Percentiles rank a stretch among this genome's conserved stretches.
Conservation (phyloP, 1,139 yeast genomes). For the Yamadazyma pseudoaaseri region DNA sequence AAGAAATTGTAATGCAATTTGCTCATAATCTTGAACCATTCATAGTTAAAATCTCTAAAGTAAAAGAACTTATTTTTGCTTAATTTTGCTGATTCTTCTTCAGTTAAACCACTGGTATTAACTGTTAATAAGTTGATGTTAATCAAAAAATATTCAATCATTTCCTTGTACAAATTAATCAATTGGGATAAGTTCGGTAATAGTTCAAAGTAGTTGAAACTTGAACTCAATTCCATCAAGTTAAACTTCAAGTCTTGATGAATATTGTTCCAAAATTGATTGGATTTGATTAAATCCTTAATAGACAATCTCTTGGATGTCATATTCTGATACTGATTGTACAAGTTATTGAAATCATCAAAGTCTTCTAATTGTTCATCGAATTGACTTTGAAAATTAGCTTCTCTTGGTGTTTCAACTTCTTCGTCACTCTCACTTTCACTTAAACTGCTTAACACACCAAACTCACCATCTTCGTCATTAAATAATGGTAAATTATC, state of each 20-base stretch:
- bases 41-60: slow-evolving; percentile 25
- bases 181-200: slow-evolving; percentile 30
- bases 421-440: slow-evolving; percentile 3
- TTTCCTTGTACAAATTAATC: slow-evolving; percentile 24
- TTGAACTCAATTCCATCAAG: slow-evolving; percentile 18
- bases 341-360: slow-evolving; percentile 7
- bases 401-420: background rate
- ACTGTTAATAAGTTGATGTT: slow-evolving; percentile 20
- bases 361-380: slow-evolving; percentile 6
- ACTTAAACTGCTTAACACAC: background rate
- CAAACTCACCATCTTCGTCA: background rate
- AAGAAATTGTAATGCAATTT: slow-evolving; percentile 19
- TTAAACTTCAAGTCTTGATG: slow-evolving; percentile 33
- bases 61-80: slow-evolving; percentile 22
- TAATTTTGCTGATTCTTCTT: slow-evolving; percentile 20
- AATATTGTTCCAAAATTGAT: slow-evolving; percentile 33
- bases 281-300: slow-evolving; percentile 18
- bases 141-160: slow-evolving; percentile 29
- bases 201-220: slow-evolving; percentile 22
- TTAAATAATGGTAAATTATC: slow-evolving; percentile 8
- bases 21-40: slow-evolving; percentile 24
- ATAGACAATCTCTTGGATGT: slow-evolving; percentile 5
- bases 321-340: slow-evolving; percentile 7
- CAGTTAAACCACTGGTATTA: slow-evolving; percentile 13
- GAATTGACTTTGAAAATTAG: slow-evolving; percentile 1